These are phyloP conservation scores for Withania somnifera DNA, from an alignment of 305 asterid species.

Conservation along the genomic window DNA sequence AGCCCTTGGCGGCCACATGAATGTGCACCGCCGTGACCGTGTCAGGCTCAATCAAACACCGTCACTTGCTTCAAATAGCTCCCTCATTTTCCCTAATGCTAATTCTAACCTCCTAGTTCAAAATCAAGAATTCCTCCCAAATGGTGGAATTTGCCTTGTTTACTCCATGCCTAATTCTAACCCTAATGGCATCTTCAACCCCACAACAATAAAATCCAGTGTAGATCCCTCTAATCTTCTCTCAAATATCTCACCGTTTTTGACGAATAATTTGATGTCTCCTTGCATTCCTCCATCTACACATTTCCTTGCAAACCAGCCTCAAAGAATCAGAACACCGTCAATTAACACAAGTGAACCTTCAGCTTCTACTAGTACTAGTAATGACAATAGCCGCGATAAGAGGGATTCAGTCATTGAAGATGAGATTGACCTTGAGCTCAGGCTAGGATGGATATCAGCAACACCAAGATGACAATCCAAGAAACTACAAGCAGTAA, in stretches of 20 bases:
- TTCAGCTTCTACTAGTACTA: background rate
- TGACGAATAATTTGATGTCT: background rate
- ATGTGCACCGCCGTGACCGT: conserved; percentile 16
- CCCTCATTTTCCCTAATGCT: background rate
- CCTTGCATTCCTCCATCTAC: background rate
- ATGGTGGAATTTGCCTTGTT: background rate
- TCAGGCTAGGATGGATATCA: conserved; percentile 11
- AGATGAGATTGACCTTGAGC: conserved; percentile 13
- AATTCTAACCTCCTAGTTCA: conserved; percentile 1
- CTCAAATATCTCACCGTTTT: background rate
- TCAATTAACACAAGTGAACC: background rate
- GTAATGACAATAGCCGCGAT: background rate
- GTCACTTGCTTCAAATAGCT: background rate
- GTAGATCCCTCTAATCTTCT: background rate
- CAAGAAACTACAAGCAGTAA: background rate
- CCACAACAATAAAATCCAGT: background rate
- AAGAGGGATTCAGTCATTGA: background rate
- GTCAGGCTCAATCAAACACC: conserved; percentile 5
- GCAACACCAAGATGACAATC: background rate
- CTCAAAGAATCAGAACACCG: background rate
- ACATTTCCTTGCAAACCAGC: background rate
- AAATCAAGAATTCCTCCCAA: conserved; percentile 1
- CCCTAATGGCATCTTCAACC: background rate
- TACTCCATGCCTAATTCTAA: background rate
- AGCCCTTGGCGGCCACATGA: conserved; percentile 28